A percentile compares a stretch with the other conserved stretches of the same genome.
These are phyloP conservation scores for Backusella psychrophila DNA, from an alignment of 192 early-diverging fungal genomes.

Conservation along the genomic window DNA sequence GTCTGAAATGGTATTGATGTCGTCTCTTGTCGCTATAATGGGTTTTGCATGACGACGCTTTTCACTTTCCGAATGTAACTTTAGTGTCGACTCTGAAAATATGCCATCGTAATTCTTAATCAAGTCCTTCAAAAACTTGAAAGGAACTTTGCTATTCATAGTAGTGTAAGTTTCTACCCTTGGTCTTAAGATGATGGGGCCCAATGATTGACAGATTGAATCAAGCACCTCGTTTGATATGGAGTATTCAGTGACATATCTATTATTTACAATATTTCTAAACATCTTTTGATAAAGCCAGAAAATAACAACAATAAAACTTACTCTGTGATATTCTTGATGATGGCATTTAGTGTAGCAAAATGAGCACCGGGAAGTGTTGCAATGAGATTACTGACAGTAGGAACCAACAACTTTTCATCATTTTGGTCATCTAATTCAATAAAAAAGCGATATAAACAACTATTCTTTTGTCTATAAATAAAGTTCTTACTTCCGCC, in stretches of 20 bases:
- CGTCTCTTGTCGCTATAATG: not conserved
- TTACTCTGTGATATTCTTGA: conserved; percentile 30
- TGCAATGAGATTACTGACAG: conserved; percentile 46
- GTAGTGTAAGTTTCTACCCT: conserved; percentile 39
- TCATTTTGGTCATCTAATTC: conserved; percentile 28
- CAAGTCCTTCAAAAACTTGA: conserved; percentile 42
- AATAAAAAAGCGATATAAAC: not conserved
- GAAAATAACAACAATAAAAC: not conserved
- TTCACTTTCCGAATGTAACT: conserved; percentile 25
- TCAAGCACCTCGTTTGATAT: conserved; percentile 28
- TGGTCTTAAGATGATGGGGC: conserved; percentile 46
- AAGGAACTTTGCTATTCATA: conserved; percentile 42
- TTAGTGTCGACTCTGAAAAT: conserved; percentile 30
- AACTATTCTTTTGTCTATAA: not conserved
- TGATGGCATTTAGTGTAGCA: conserved; percentile 41
- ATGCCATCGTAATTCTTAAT: conserved; percentile 42
- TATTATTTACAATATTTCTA: not conserved
- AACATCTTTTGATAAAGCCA: not conserved
- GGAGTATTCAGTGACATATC: not conserved
- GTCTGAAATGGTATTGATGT: not conserved
- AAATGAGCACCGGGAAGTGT: conserved; percentile 45
- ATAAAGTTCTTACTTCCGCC: conserved; percentile 38
- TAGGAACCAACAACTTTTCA: conserved; percentile 31
- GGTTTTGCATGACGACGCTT: conserved; percentile 20
- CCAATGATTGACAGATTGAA: conserved; percentile 43